Evolutionary conservation across 495 filamentous ascomycete species (phyloP), one percentile per base, ranked within the genome.

Genomic region (Tuber calosporum): DNA sequence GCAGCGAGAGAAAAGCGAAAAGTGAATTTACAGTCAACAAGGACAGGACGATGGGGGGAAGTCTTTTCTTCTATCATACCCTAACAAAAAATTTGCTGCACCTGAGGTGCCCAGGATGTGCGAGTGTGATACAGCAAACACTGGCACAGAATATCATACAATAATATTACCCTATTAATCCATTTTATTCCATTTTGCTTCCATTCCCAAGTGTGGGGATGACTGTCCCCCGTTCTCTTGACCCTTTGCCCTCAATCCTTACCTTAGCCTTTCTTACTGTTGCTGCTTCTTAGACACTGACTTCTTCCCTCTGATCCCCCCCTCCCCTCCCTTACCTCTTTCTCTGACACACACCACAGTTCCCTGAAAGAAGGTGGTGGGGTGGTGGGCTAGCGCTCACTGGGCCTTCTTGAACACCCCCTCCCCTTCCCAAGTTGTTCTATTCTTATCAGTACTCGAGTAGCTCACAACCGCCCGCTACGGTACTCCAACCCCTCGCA

Each of bases 391-490:
- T 62, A 1, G 30, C 53, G 26, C 11, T 62, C 53, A 62, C 19
- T 34, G 13, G 53, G 53, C 26, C 26, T 17, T 34, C 53, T 7
- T 62, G 26, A 62, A 62, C 53, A 15, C 11, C 53, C 53, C 53
- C 30, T 26, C 53, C 53, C 9, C 53, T 62, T 34, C 26, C 53
- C 34, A 58, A 58, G 15, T 30, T 11, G n/a, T 58, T 58, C 53
- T 62, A 62, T 62, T 62, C 26, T 62, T 62, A 62, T 62, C 53
- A 58, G n/a, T n/a, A n/a, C n/a, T n/a, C n/a, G n/a, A n/a, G n/a
- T 26, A 30, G 53, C n/a, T 15, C 53, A 62, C 53, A 62, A 62
- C 53, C 53, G 53, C 53, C 13, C 11, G 26, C 26, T 62, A 40
- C 39, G 39, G 8, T 40, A 34, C 53, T 62, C 13, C 34, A 17